These are phyloP conservation scores for Trichoderma lentiforme DNA, from an alignment of 2,329 filamentous ascomycete species.

Conservation along the genomic window DNA sequence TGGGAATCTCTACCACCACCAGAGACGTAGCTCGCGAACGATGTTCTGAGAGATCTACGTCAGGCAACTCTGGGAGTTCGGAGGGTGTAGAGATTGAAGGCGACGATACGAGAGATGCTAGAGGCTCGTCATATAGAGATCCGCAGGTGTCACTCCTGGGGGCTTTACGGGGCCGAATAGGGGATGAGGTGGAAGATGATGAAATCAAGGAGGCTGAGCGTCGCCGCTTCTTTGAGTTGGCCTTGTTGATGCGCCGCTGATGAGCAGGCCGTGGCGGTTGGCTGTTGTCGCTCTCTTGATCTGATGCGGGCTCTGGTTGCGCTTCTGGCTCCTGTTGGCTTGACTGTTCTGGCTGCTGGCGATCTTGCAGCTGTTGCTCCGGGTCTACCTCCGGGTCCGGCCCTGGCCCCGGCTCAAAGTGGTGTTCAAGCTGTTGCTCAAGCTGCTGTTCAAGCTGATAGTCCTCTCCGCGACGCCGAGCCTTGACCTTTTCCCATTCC, in stretches of 20 bases:
- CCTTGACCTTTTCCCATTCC: conserved; percentile 34
- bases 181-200: neutral
- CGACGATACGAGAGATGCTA: conserved; percentile 30
- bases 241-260: conserved; percentile 24
- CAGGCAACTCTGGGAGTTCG: conserved; percentile 21
- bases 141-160: conserved; percentile 23
- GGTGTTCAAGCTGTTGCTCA: neutral
- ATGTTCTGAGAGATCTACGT: conserved; percentile 15
- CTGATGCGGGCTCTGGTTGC: conserved; percentile 3
- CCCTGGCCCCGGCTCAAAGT: neutral
- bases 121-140: conserved; percentile 31
- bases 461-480: conserved; percentile 10
- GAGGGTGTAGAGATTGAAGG: conserved; percentile 26
- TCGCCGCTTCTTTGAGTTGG: conserved; percentile 20
- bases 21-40: conserved; percentile 22
- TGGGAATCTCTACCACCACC: conserved; percentile 31
- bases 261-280: conserved; percentile 30
- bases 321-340: neutral
- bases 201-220: neutral
- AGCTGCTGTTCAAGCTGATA: neutral
- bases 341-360: neutral
- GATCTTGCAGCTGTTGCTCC: neutral
- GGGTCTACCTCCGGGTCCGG: neutral
- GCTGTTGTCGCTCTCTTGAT: conserved; percentile 23
- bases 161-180: conserved; percentile 24